Percentiles rank a stretch among this genome's conserved stretches.
These are phyloP conservation scores for Tylopilus subfusipes DNA, from an alignment of 768 basidiomycete species.

Conservation along the genomic window DNA sequence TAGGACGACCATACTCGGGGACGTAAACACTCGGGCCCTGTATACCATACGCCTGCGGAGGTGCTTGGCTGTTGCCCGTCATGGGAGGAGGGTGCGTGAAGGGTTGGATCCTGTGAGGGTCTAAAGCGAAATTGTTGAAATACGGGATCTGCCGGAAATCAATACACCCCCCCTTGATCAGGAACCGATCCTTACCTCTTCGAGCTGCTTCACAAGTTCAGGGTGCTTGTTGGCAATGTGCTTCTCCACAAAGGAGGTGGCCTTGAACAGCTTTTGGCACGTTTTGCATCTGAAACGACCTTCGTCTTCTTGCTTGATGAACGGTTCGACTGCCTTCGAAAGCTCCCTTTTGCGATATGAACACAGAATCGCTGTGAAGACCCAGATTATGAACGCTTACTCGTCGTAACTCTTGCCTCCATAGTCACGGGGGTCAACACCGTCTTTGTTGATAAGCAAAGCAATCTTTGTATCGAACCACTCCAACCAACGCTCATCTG, in stretches of 20 bases:
- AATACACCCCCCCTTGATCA: slow-evolving; percentile 8
- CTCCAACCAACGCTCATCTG: slow-evolving; percentile 88
- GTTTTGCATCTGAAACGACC: slow-evolving; percentile 96
- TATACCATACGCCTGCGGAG: slow-evolving; percentile 83
- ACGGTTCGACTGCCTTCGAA: slow-evolving; percentile 69
- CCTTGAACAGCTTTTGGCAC: slow-evolving; percentile 97
- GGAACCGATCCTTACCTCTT: slow-evolving; percentile 58
- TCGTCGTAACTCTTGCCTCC: slow-evolving; percentile 89
- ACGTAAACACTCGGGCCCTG: slow-evolving; percentile 57
- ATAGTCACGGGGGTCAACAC: slow-evolving; percentile 82
- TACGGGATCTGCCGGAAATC: slow-evolving; percentile 61
- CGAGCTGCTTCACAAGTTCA: slow-evolving; percentile 76
- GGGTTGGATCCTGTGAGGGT: slow-evolving; percentile 89
- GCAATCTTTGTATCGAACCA: slow-evolving; percentile 85
- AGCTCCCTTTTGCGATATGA: slow-evolving; percentile 58
- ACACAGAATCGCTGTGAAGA: slow-evolving; percentile 10
- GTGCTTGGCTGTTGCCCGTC: slow-evolving; percentile 67
- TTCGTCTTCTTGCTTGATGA: slow-evolving; percentile 94
- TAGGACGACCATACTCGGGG: slow-evolving; percentile 40
- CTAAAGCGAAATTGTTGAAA: slow-evolving; percentile 95
- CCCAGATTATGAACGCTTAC: slow-evolving; percentile 45
- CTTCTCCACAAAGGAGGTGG: slow-evolving; percentile 95
- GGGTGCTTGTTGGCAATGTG: slow-evolving; percentile 94
- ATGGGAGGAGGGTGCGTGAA: slow-evolving; percentile 73
- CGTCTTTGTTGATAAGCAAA: slow-evolving; percentile 71